These are phyloP conservation scores for Gastrolobium bilobum DNA, from an alignment of 306 rosid species.

Conservation along the genomic window DNA sequence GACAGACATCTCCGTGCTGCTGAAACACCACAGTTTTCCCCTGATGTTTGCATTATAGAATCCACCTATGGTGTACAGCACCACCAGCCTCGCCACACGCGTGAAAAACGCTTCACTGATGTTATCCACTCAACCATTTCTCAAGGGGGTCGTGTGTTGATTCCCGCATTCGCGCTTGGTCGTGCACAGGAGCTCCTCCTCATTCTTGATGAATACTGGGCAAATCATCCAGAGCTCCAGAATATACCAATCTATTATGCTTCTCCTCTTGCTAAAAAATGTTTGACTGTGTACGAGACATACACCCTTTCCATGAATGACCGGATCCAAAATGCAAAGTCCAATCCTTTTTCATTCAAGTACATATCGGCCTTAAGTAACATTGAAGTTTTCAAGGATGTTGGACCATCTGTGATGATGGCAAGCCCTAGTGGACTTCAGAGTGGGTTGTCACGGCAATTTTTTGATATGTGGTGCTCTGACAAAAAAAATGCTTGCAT, in stretches of 20 bases:
- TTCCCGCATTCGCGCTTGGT: conserved; percentile 93
- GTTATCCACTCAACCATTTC: conserved; percentile 87
- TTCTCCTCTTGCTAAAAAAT: conserved; percentile 94
- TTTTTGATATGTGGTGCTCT: conserved; percentile 95
- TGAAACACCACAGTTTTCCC: conserved; percentile 94
- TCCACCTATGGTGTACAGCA: conserved; percentile 95
- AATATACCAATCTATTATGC: conserved; percentile 94
- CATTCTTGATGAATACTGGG: conserved; percentile 96
- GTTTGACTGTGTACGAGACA: conserved; percentile 92
- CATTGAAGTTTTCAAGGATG: conserved; percentile 85
- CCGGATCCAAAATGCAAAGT: conserved; percentile 91
- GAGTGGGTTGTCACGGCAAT: conserved; percentile 90
- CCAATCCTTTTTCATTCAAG: conserved; percentile 89
- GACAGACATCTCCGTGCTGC: conserved; percentile 98
- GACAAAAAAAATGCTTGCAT: conserved; percentile 88
- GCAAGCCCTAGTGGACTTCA: conserved; percentile 97
- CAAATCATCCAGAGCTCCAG: conserved; percentile 91
- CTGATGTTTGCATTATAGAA: conserved; percentile 94
- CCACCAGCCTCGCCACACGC: conserved; percentile 89
- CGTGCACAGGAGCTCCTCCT: conserved; percentile 96
- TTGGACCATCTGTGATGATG: conserved; percentile 94
- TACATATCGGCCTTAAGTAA: conserved; percentile 83
- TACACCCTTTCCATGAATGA: conserved; percentile 98
- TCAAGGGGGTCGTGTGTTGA: conserved; percentile 96
- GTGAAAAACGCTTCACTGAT: conserved; percentile 94